Conservation (phyloP, 345 rosid species). For the Trapa bicornis region DNA sequence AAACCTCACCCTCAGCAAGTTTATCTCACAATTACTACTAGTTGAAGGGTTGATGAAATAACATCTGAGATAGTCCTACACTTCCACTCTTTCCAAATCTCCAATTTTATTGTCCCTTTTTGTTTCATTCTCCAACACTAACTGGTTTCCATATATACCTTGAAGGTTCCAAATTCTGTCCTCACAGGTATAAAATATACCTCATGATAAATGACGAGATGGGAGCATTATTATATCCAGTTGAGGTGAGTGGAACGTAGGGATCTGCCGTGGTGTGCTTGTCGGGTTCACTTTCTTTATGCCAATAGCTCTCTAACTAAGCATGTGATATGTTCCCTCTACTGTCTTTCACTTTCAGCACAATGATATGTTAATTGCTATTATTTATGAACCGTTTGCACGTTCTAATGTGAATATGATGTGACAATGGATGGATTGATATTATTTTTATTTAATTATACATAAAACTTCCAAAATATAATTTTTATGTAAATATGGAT, state of each 20-base stretch:
- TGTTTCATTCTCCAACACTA: not conserved
- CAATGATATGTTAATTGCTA: not conserved
- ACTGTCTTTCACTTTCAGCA: too few relatives aligned
- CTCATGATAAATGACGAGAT: too few relatives aligned
- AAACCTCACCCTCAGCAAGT: not conserved
- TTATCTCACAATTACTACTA: not conserved
- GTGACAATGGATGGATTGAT: not conserved
- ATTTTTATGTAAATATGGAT: too few relatives aligned
- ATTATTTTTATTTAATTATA: too few relatives aligned
- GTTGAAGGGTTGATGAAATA: too few relatives aligned
- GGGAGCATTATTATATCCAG: too few relatives aligned
- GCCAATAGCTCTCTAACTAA: not conserved
- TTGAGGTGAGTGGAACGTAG: too few relatives aligned
- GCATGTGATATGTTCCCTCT: too few relatives aligned
- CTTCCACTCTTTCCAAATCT: not conserved
- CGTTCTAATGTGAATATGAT: not conserved
- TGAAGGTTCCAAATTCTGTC: not conserved
- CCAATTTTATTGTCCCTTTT: not conserved
- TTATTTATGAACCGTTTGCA: not conserved
- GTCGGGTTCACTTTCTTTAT: not conserved
- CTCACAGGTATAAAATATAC: not conserved
- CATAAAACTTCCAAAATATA: too few relatives aligned
- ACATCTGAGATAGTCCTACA: too few relatives aligned
- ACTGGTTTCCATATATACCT: not conserved
- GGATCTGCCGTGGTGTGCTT: too few relatives aligned